Percentiles rank a stretch among this genome's conserved stretches.
Evolutionary conservation across 306 rosid genomes (phyloP).

Genomic region (Vicia villosa): DNA sequence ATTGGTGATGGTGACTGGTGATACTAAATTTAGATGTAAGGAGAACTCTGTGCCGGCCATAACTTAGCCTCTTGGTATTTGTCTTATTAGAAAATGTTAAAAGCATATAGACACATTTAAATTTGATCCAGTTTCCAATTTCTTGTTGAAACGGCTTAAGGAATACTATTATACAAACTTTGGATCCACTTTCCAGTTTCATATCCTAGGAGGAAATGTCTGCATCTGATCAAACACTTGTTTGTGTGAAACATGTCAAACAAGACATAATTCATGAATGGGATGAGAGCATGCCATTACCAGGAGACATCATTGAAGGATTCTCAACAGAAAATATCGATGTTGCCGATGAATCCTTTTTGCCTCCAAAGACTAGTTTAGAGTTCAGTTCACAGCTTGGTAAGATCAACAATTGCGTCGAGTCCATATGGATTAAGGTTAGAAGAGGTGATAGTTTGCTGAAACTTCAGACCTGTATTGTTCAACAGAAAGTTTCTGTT

Average conservation of each 20-base stretch:
- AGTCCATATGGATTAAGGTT: conserved; percentile 58
- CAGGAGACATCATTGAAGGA: conserved; percentile 75
- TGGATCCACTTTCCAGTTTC: neutral
- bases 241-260: conserved; percentile 71
- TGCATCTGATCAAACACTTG: conserved; percentile 37
- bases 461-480: conserved; percentile 55
- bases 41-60: conserved; percentile 25
- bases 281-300: conserved; percentile 77
- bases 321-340: conserved; percentile 31
- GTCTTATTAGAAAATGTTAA: conserved; percentile 21
- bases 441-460: conserved; percentile 55
- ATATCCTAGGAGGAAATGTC: conserved; percentile 38
- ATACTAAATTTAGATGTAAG: too few species aligned
- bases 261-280: conserved; percentile 66
- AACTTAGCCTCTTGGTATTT: conserved; percentile 12
- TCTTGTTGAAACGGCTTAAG: too few species aligned
- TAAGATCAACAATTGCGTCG: conserved; percentile 44
- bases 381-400: conserved; percentile 64
- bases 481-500: conserved; percentile 48
- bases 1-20: too few species aligned
- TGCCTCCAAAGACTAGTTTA: conserved; percentile 52
- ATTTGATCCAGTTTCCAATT: too few species aligned
- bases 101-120: conserved; percentile 19
- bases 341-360: conserved; percentile 48
- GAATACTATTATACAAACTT: neutral